These are phyloP conservation scores for Psilocybe mexicana DNA, from an alignment of 1,284 basidiomycete genomes.

Conservation along the genomic window DNA sequence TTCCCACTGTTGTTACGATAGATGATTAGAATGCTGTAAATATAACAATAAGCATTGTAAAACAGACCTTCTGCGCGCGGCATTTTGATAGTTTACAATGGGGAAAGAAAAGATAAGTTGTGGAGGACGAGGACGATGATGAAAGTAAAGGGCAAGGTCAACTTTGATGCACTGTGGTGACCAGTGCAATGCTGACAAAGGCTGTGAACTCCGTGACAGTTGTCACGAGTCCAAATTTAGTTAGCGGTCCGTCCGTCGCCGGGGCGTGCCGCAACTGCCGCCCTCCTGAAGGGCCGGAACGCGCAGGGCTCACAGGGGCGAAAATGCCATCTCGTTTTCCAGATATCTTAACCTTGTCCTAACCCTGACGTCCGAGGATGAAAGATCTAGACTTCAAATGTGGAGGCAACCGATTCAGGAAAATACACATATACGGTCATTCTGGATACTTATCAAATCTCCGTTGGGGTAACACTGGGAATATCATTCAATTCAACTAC, in stretches of 20 bases:
- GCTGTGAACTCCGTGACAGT: background rate
- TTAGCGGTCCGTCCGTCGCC: background rate
- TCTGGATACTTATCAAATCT: background rate
- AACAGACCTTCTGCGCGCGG: conserved; percentile 76
- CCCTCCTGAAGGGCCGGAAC: background rate
- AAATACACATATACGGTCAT: conserved; percentile 8
- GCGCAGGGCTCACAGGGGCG: background rate
- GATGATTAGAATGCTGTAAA: background rate
- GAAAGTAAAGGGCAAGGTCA: conserved; percentile 9
- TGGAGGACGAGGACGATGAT: conserved; percentile 3
- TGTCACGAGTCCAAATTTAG: background rate
- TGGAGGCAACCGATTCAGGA: conserved; percentile 1
- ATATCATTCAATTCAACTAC: background rate
- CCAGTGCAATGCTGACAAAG: background rate
- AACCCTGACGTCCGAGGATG: conserved; percentile 11
- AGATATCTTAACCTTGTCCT: background rate
- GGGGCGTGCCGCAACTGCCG: background rate
- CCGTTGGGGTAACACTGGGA: conserved; percentile 2
- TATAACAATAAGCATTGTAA: background rate
- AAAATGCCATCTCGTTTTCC: background rate
- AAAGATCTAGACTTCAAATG: background rate
- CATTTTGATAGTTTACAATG: conserved; percentile 43
- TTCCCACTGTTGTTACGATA: conserved; percentile 59
- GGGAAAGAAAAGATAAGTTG: background rate
- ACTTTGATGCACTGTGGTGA: background rate